phyloP scores from a whole-genome alignment of 1,139 yeast genomes.

The Pichia sp. region DNA sequence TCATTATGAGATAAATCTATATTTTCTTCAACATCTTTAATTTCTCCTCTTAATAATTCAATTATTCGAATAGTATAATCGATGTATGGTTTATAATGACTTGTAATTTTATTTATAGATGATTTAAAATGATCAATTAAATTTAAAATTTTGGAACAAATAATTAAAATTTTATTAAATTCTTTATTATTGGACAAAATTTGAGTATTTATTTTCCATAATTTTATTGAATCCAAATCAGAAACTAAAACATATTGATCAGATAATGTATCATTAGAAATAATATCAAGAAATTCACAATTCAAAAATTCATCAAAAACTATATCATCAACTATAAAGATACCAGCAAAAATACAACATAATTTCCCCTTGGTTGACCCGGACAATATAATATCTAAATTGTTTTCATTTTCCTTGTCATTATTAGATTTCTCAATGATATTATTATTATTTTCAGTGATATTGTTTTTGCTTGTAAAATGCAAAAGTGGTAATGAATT shows the following conservation, averaged over 20 bases:
- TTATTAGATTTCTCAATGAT: too few species aligned
- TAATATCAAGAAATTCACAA: slow-evolving; percentile 4
- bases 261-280: background rate
- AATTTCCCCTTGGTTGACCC: slow-evolving; percentile 26
- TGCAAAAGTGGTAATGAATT: slow-evolving; percentile 34
- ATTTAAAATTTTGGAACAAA: slow-evolving; percentile 26
- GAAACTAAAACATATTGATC: slow-evolving; percentile 21
- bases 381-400: slow-evolving; percentile 29
- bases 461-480: too few species aligned
- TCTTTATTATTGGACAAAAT: slow-evolving; percentile 24
- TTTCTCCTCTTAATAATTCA: slow-evolving; percentile 29
- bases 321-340: slow-evolving; percentile 30
- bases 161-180: slow-evolving; percentile 9
- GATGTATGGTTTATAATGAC: slow-evolving; percentile 39
- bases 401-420: background rate
- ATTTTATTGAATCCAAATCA: slow-evolving; percentile 8
- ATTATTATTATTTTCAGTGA: too few species aligned
- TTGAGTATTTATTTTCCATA: slow-evolving; percentile 19
- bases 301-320: slow-evolving; percentile 1
- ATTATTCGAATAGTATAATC: slow-evolving; percentile 36
- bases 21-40: slow-evolving; percentile 16
- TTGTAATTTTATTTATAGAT: slow-evolving; percentile 33
- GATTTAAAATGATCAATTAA: slow-evolving; percentile 36
- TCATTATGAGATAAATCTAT: background rate
- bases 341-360: slow-evolving; percentile 30